phyloP scores from a whole-genome alignment of 257 asterid species.

The Capsicum baccatum region DNA sequence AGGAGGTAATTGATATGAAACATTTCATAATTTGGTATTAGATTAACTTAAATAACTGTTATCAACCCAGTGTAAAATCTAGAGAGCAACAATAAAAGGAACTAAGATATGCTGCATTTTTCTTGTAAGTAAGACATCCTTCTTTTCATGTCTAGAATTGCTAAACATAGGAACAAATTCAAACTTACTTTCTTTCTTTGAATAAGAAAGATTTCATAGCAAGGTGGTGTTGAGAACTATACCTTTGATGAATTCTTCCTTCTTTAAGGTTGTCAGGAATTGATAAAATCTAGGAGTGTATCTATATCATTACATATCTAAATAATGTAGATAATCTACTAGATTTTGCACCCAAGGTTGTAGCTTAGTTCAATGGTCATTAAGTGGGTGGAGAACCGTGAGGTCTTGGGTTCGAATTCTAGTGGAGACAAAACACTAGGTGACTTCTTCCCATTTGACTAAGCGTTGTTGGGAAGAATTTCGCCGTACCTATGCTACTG shows the following conservation, averaged over 20 bases:
- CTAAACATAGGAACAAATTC: not conserved
- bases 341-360: not conserved
- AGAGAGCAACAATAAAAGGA: not conserved
- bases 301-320: not conserved
- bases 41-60: not conserved
- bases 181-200: not conserved
- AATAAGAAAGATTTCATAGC: not conserved
- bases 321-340: not conserved
- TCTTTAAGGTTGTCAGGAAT: constrained; percentile 4
- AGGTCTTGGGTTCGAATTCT: not conserved
- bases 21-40: not conserved
- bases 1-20: constrained; percentile 64
- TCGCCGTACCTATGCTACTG: not conserved
- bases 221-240: not conserved
- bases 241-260: not conserved
- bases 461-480: not conserved
- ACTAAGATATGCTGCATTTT: not conserved
- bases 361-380: not conserved
- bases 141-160: not conserved
- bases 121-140: constrained; percentile 1
- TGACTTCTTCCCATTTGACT: not conserved
- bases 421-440: not conserved
- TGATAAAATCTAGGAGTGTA: not conserved
- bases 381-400: not conserved
- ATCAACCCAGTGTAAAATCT: not conserved